Evolutionary conservation across 108 stramenopile genomes (phyloP).

Genomic region (Cylindrotheca fusiformis): DNA sequence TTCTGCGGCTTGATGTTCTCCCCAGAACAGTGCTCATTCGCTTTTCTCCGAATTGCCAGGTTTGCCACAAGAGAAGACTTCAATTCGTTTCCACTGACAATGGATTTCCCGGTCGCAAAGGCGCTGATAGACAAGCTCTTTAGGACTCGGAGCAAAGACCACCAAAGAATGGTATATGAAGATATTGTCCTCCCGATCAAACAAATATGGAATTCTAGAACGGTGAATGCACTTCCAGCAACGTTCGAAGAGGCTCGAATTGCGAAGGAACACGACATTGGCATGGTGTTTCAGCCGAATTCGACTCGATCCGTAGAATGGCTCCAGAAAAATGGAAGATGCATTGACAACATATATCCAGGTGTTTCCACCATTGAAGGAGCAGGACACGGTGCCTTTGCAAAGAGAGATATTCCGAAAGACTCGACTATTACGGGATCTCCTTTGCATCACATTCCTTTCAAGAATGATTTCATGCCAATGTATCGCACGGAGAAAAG

Average conservation of each 20-base stretch:
- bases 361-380: conserved; percentile 24
- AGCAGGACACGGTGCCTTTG: conserved; percentile 40
- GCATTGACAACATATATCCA: conserved; percentile 71
- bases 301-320: conserved; percentile 43
- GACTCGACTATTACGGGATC: conserved; percentile 15
- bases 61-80: neutral
- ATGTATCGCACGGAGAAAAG: conserved; percentile 13
- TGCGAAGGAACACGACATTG: neutral
- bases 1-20: too few relatives aligned
- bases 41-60: too few relatives aligned
- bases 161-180: neutral
- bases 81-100: neutral
- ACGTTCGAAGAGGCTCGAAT: neutral
- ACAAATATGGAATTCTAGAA: neutral
- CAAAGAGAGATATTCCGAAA: conserved; percentile 12
- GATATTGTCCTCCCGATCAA: neutral
- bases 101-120: neutral
- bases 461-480: neutral
- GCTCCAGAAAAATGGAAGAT: conserved; percentile 61
- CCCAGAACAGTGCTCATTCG: too few relatives aligned
- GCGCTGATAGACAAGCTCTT: neutral
- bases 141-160: neutral
- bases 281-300: conserved; percentile 11
- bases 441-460: conserved; percentile 25
- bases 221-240: neutral